phyloP scores from a whole-genome alignment of 257 asterid genomes.

The Jacaranda copaia region DNA sequence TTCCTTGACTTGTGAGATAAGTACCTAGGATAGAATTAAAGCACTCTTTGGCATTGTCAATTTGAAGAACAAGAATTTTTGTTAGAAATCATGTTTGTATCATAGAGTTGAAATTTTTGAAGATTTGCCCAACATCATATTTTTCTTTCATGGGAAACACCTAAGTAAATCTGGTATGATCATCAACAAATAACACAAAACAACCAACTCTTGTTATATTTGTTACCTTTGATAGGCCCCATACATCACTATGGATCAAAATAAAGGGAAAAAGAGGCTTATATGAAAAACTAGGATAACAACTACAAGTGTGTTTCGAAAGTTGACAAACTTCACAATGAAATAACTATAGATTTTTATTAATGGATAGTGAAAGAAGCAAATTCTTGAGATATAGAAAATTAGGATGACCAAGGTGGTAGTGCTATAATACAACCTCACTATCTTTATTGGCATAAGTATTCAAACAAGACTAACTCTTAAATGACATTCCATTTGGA shows the following conservation, averaged over 20 bases:
- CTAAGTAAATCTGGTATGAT: not conserved
- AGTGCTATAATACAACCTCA: not conserved
- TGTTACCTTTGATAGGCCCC: not conserved
- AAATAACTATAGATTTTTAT: not conserved
- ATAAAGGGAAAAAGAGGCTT: not conserved
- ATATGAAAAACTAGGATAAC: not conserved
- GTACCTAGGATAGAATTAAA: not conserved
- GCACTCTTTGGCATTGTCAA: not conserved
- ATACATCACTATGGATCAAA: not conserved
- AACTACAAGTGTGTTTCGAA: not conserved
- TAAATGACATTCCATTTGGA: too few relatives aligned
- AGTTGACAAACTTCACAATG: conserved; percentile 17
- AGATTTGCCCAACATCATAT: not conserved
- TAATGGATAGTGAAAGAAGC: not conserved
- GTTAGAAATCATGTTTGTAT: not conserved
- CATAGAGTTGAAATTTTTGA: not conserved
- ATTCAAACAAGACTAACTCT: too few relatives aligned
- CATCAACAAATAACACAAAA: conserved; percentile 20
- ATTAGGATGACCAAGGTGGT: not conserved
- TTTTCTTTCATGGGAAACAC: conserved; percentile 24
- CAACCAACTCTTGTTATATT: not conserved
- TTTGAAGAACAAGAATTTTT: not conserved
- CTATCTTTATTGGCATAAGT: not conserved
- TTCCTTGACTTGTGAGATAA: not conserved
- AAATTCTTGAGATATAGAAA: too few relatives aligned